Conservation (phyloP, 331 rosid genomes). For the Malus hybrid region DNA sequence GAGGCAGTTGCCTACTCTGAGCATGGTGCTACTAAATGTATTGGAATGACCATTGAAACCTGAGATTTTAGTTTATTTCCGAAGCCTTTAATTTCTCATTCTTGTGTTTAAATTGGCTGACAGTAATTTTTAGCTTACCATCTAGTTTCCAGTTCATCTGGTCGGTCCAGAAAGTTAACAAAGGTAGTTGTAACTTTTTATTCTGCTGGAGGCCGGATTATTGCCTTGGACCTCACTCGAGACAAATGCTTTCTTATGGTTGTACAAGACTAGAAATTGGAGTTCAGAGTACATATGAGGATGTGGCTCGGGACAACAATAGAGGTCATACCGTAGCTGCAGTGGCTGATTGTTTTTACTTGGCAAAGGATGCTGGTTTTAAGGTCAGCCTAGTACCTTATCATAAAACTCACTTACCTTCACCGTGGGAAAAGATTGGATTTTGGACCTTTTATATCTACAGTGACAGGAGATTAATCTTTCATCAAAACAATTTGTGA, state of each 20-base stretch:
- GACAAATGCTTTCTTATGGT: too few relatives aligned
- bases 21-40: conserved; percentile 47
- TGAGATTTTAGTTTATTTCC: conserved; percentile 24
- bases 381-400: conserved; percentile 47
- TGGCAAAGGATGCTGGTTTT: conserved; percentile 99
- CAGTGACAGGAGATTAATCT: background rate
- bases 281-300: too few relatives aligned
- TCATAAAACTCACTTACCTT: background rate
- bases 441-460: background rate
- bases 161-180: background rate
- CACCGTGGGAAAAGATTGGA: background rate
- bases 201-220: conserved; percentile 92
- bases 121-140: background rate
- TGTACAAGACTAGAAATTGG: too few relatives aligned
- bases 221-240: conserved; percentile 94
- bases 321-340: too few relatives aligned
- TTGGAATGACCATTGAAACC: conserved; percentile 99
- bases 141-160: background rate
- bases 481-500: background rate
- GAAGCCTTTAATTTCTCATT: background rate
- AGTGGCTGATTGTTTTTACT: conserved; percentile 45
- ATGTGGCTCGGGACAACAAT: too few relatives aligned
- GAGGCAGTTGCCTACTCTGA: too few relatives aligned
- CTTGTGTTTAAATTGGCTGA: background rate
- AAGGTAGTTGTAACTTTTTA: background rate